Percentiles rank a stretch among this genome's conserved stretches.
phyloP scores from a whole-genome alignment of 306 rosid species.

The Heteromeles arbutifolia region DNA sequence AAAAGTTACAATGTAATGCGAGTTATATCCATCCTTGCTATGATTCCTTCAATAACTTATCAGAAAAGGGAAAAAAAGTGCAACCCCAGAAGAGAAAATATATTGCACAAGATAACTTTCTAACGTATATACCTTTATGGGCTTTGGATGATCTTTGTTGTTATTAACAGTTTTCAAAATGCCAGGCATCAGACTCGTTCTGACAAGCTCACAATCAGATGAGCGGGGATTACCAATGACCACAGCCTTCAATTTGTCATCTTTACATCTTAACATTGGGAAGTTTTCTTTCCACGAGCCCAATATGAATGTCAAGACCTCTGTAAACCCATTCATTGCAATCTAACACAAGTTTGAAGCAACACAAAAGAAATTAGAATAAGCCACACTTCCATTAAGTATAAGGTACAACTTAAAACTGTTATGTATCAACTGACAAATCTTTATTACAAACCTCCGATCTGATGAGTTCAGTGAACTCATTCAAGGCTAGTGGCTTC shows the following conservation, averaged over 20 bases:
- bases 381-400: not conserved
- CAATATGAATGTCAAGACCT: constrained; percentile 83
- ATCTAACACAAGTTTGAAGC: constrained; percentile 39
- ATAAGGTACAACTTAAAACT: not conserved
- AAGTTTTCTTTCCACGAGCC: constrained; percentile 78
- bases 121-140: constrained; percentile 60
- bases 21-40: not conserved
- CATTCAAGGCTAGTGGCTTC: constrained; percentile 68
- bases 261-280: constrained; percentile 66
- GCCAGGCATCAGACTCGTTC: constrained; percentile 88
- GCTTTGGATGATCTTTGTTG: constrained; percentile 93
- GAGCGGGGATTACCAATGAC: constrained; percentile 84
- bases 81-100: not conserved
- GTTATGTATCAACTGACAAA: constrained; percentile 9
- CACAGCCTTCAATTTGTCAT: constrained; percentile 63
- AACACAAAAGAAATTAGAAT: constrained; percentile 2
- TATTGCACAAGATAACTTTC: not conserved
- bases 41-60: not conserved
- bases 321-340: constrained; percentile 78
- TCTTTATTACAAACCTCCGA: constrained; percentile 47
- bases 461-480: constrained; percentile 72
- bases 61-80: not conserved
- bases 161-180: constrained; percentile 76
- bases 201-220: constrained; percentile 82
- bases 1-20: not conserved